Evolutionary conservation across 1,139 yeast species (phyloP).

Genomic region (Suhomyces ambrosiae): DNA sequence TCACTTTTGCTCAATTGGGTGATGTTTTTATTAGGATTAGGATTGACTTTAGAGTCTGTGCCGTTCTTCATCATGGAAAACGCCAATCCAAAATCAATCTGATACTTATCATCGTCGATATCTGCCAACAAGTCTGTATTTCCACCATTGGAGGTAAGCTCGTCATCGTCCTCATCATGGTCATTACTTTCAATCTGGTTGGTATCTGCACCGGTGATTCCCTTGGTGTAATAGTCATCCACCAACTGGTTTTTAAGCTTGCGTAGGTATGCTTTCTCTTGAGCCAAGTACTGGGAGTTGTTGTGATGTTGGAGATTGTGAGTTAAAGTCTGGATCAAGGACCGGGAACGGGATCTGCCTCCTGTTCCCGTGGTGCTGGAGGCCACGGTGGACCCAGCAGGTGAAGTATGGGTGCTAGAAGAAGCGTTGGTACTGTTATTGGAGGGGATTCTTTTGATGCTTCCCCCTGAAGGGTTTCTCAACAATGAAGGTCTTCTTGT

Average conservation of each 20-base stretch:
- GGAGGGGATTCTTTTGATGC: conserved; percentile 5
- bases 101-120: conserved; percentile 46
- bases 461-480: conserved; percentile 15
- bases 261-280: conserved; percentile 69
- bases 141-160: conserved; percentile 30
- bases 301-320: conserved; percentile 28
- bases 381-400: conserved; percentile 5
- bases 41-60: conserved; percentile 28
- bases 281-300: conserved; percentile 53
- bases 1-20: conserved; percentile 46
- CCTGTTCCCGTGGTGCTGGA: conserved; percentile 2
- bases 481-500: conserved; percentile 18
- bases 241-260: conserved; percentile 63
- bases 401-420: conserved; percentile 6
- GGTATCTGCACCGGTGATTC: conserved; percentile 47
- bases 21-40: conserved; percentile 38
- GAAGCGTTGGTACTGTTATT: not conserved
- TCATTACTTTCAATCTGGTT: conserved; percentile 17
- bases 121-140: conserved; percentile 43
- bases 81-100: conserved; percentile 44
- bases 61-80: conserved; percentile 35
- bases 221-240: conserved; percentile 73
- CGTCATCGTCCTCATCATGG: conserved; percentile 29
- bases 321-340: conserved; percentile 23
- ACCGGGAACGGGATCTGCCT: conserved; percentile 22